Percentiles rank a stretch among this genome's conserved stretches.
Conservation (phyloP, 306 rosid genomes). For the Prunus fruticosa region DNA sequence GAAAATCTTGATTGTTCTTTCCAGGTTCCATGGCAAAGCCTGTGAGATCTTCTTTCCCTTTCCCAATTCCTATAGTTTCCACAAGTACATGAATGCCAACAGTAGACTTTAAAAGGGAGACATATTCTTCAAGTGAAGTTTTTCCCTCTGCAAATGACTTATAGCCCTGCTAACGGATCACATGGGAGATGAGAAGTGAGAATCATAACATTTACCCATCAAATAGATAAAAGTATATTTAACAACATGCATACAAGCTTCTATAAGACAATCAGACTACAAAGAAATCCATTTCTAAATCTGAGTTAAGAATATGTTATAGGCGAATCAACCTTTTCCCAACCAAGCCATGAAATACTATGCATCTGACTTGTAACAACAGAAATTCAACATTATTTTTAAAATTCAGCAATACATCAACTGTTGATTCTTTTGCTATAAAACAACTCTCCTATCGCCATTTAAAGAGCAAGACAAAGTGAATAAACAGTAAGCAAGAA, state of each 20-base stretch:
- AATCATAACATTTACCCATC: slow-evolving; percentile 8
- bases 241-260: not conserved
- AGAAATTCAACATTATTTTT: not conserved
- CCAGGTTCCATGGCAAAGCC: slow-evolving; percentile 45
- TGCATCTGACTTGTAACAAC: not conserved
- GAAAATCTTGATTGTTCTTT: slow-evolving; percentile 36
- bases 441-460: not conserved
- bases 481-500: not conserved
- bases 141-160: slow-evolving; percentile 59
- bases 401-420: not conserved
- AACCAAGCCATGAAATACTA: not conserved
- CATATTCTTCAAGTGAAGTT: slow-evolving; percentile 62
- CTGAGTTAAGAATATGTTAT: not conserved
- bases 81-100: slow-evolving; percentile 62
- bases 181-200: slow-evolving; percentile 19
- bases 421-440: not conserved
- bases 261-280: not conserved
- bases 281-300: not conserved
- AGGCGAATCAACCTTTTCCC: not conserved
- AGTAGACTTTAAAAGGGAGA: slow-evolving; percentile 53
- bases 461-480: not conserved
- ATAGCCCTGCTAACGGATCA: slow-evolving; percentile 43
- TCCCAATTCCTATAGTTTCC: slow-evolving; percentile 68
- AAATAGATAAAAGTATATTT: not conserved
- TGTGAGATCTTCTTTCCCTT: slow-evolving; percentile 72